Evolutionary conservation across 176 grass and related monocot genomes (phyloP).

Genomic region (Aegilops longissima): DNA sequence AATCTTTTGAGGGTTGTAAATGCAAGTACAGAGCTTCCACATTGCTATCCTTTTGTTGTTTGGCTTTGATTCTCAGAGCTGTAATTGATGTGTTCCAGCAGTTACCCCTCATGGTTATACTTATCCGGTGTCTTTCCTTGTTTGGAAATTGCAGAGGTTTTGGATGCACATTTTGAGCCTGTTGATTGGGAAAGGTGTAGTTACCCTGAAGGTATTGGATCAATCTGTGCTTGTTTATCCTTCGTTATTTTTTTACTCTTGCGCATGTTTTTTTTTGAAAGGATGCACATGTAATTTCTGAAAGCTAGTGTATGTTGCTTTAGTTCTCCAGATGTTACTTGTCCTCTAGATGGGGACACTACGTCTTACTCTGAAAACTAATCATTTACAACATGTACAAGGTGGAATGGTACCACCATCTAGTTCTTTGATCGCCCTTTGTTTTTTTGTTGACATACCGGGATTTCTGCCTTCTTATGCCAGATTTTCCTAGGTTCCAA

Average conservation of each 20-base stretch:
- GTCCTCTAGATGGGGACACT: background rate
- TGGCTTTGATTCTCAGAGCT: constrained; percentile 19
- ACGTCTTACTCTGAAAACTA: background rate
- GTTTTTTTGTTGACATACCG: constrained; percentile 20
- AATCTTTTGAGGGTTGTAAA: constrained; percentile 24
- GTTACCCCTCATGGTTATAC: constrained; percentile 24
- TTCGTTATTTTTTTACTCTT: constrained; percentile 22
- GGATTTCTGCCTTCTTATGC: constrained; percentile 33
- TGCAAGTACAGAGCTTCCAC: constrained; percentile 9
- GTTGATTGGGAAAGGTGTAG: constrained; percentile 69
- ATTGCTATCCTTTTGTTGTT: constrained; percentile 24
- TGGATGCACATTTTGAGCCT: constrained; percentile 66
- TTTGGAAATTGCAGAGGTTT: constrained; percentile 68
- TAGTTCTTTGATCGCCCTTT: constrained; percentile 18
- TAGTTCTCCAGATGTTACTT: constrained; percentile 10
- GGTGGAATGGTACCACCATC: background rate
- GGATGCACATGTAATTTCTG: constrained; percentile 16
- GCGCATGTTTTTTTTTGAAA: constrained; percentile 21
- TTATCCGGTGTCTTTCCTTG: constrained; percentile 32
- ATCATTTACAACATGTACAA: constrained; percentile 5
- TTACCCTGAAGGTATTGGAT: constrained; percentile 70
- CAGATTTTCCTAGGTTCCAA: constrained; percentile 72
- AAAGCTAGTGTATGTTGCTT: constrained; percentile 21
- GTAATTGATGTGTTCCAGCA: constrained; percentile 6
- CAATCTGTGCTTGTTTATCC: constrained; percentile 19